A percentile compares a stretch with the other conserved stretches of the same genome.
These are phyloP conservation scores for Shiraia sp. DNA, from an alignment of 2,329 filamentous ascomycete genomes.

Conservation along the genomic window DNA sequence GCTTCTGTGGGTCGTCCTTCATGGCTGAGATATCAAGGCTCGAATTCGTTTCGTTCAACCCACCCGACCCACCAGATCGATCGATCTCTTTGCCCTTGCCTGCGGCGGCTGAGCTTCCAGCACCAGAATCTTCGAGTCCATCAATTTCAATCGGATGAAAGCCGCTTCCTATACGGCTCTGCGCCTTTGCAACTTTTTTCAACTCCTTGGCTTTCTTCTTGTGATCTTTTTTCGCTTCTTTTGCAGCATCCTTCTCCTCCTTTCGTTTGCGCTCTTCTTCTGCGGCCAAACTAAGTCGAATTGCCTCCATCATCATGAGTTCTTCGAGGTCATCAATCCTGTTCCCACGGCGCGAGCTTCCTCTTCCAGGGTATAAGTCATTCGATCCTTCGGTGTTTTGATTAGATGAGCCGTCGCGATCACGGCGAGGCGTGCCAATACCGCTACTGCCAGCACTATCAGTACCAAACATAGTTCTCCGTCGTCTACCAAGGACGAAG, in stretches of 20 bases:
- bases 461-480: conserved; percentile 55
- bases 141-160: conserved; percentile 60
- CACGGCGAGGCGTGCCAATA: conserved; percentile 48
- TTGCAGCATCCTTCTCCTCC: conserved; percentile 77
- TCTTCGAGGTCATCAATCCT: conserved; percentile 89
- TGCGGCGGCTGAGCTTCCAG: conserved; percentile 34
- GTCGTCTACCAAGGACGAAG: conserved; percentile 54
- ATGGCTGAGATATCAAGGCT: conserved; percentile 43
- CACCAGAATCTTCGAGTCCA: conserved; percentile 25
- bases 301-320: conserved; percentile 98
- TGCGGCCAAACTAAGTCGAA: conserved; percentile 83
- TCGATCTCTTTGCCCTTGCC: conserved; percentile 55
- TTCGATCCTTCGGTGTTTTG: conserved; percentile 37
- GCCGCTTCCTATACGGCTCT: conserved; percentile 62
- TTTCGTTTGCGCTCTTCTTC: conserved; percentile 92
- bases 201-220: conserved; percentile 69
- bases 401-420: conserved; percentile 36
- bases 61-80: conserved; percentile 42
- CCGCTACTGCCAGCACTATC: conserved; percentile 53
- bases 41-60: conserved; percentile 49
- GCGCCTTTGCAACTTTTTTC: conserved; percentile 70
- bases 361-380: conserved; percentile 47
- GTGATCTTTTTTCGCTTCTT: conserved; percentile 81
- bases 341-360: conserved; percentile 59
- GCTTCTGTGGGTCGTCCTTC: conserved; percentile 48